Base-by-base conservation (phyloP, 257 asterid species). In the Solanum infundibuliforme region DNA sequence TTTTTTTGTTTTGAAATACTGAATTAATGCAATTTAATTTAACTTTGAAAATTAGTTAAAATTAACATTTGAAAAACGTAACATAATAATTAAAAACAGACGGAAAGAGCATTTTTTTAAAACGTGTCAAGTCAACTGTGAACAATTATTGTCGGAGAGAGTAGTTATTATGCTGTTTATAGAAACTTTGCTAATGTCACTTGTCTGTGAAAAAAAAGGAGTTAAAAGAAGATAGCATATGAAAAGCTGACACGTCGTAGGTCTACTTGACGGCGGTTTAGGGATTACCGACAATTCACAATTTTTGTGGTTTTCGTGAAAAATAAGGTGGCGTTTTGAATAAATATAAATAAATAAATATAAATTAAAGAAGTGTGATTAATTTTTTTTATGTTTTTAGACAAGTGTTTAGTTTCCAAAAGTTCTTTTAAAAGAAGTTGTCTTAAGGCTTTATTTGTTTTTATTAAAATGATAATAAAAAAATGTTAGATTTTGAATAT, bases 101-200 rank as follows among this genome's bases (percentile, higher is more conserved):
- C 0, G 8, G 1, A 18, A 18, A 18, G 4, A 6, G 4, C 5
- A 52, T 7, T 55, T 55, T 18, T 20, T 0, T 0, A 20, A 16
- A 55, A 20, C 0, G 4, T 55, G 1, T 20, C 0, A 55, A 55
- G 12, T 55, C 25, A 55, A 55, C 0, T 0, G 2, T 55, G n/a
- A 20, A 55, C 11, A 7, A 55, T 20, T 55, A 55, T 20, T 18
- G 10, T 20, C 2, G 5, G 25, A 2, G 21, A 14, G 8, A 55
- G 11, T 7, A 55, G 13, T 73, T 35, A 35, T 77, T 27, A 41
- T 41, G 83, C 58, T 38, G 62, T n/a, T 77, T 76, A 77, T 14
- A 41, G 84, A 39, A 43, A 14, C 21, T 79, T 43, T 79, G 25
- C 66, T 43, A 27, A 14, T 27, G 84, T 77, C 12, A 77, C 58